Percentiles rank a stretch among this genome's conserved stretches.
Conservation (phyloP, 1,284 basidiomycete species). For the Wallemia mellicola region DNA sequence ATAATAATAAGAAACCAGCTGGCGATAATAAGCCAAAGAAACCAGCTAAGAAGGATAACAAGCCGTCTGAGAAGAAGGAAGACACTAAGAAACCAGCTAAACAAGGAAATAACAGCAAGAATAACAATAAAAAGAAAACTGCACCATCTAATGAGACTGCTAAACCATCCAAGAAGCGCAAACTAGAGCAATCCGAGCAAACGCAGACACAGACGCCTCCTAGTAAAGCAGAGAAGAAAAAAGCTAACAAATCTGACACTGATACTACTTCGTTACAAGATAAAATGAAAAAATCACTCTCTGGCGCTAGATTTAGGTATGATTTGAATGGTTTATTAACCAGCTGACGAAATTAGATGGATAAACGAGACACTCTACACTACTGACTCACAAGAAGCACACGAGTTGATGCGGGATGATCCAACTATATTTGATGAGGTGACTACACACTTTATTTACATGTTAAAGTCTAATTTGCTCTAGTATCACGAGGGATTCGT, state of each 20-base stretch:
- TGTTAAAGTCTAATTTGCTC: conserved; percentile 2
- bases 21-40: conserved; percentile 9
- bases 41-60: conserved; percentile 5
- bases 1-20: conserved; percentile 7
- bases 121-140: conserved; percentile 6
- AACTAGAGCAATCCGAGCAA: not conserved
- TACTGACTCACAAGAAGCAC: conserved; percentile 38
- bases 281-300: conserved; percentile 40
- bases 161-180: conserved; percentile 1
- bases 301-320: conserved; percentile 58
- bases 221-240: conserved; percentile 10
- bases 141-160: not conserved
- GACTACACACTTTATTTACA: conserved; percentile 8
- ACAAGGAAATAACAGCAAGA: conserved; percentile 10
- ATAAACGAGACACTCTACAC: conserved; percentile 73
- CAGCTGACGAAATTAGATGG: conserved; percentile 21
- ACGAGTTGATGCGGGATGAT: conserved; percentile 49
- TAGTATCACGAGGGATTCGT: conserved; percentile 79
- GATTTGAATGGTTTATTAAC: conserved; percentile 6
- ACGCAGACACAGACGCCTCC: conserved; percentile 8
- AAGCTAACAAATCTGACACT: conserved; percentile 4
- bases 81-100: conserved; percentile 4
- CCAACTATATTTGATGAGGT: conserved; percentile 46
- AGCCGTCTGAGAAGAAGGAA: conserved; percentile 3
- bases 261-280: conserved; percentile 32